Evolutionary conservation across 352 stramenopile species (phyloP).

Genomic region (Detonula confervacea): DNA sequence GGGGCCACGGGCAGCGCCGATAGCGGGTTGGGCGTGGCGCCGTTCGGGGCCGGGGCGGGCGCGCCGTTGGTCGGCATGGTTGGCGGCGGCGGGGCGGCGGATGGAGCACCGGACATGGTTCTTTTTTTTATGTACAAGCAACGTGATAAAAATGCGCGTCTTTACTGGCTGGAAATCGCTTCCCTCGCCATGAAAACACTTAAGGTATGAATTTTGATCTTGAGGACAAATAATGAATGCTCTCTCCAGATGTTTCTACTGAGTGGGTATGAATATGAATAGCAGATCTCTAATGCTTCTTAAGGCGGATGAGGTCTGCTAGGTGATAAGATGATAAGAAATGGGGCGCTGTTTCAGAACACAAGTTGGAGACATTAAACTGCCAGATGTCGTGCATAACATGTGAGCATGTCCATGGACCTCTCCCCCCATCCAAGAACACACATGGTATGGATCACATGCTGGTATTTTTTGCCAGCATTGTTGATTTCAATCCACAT

Average conservation of each 20-base stretch:
- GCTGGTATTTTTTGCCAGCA: no score
- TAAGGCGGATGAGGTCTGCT: no score
- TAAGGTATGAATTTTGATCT: neutral
- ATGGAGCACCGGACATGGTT: conserved; percentile 3
- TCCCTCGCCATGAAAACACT: neutral
- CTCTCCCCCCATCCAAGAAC: no score
- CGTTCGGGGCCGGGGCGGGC: neutral
- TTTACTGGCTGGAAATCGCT: no score
- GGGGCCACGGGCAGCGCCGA: conserved; percentile 7
- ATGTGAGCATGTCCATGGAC: conserved; percentile 4
- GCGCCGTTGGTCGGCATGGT: conserved; percentile 12
- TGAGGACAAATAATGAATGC: neutral
- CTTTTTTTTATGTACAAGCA: no score
- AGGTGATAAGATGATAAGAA: no score
- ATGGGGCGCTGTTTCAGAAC: no score
- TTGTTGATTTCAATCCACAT: neutral
- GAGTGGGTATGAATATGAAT: no score
- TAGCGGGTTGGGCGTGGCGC: conserved; percentile 22
- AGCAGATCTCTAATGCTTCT: no score
- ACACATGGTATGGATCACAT: no score
- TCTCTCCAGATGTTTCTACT: no score
- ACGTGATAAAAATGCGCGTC: no score
- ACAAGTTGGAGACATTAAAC: conserved; percentile 1
- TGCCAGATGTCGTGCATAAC: neutral
- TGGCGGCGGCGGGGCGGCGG: conserved; percentile 15